Base-by-base conservation (phyloP, 2,329 filamentous ascomycete genomes). In the Thielaviopsis ethacetica region DNA sequence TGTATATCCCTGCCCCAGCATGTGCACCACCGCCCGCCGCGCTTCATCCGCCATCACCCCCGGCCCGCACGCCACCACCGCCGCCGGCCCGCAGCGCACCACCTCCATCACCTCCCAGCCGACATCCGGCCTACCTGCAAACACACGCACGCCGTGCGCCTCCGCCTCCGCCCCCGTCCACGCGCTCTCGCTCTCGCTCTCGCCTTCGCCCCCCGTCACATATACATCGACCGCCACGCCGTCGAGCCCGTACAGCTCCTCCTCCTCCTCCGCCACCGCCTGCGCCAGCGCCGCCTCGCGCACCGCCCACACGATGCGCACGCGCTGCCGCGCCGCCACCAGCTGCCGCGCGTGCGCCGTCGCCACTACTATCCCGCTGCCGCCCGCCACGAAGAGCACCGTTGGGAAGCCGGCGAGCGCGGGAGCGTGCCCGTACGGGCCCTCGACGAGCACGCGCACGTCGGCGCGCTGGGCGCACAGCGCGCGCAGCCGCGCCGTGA, bases 31-130 rank as follows among this genome's bases (percentile, higher is more conserved):
- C 0, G 71, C 69, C 53, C 62, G 63, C 50, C 74, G 65, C 2
- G 72, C 67, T 30, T 74, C 71, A 60, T 76, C 74, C 0, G 71
- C 72, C 73, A 76, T 73, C 41, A 64, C 67, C 1, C 68, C 70
- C 12, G 74, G 74, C 0, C 74, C 74, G 59, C 74, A 76, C 0
- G 71, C 71, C 13, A 76, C 67, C 0, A 76, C 67, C 0, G 73
- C 74, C 0, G 1, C 66, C 67, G 0, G 60, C 59, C 0, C 62
- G 61, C 0, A 60, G 3, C 63, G 63, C 1, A 64, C 66, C 0
- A 68, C 65, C 0, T 65, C 63, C 17, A 61, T 60, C 5, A 76
- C 66, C 26, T 73, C 67, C 10, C 61, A 64, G 0, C 63, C 27
- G 0, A 70, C 69, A 19, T 71, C 66, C 13, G 71, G 72, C 5